Evolutionary conservation across 192 early-diverging fungal genomes (phyloP).

Genomic region (Lobosporangium transversale): DNA sequence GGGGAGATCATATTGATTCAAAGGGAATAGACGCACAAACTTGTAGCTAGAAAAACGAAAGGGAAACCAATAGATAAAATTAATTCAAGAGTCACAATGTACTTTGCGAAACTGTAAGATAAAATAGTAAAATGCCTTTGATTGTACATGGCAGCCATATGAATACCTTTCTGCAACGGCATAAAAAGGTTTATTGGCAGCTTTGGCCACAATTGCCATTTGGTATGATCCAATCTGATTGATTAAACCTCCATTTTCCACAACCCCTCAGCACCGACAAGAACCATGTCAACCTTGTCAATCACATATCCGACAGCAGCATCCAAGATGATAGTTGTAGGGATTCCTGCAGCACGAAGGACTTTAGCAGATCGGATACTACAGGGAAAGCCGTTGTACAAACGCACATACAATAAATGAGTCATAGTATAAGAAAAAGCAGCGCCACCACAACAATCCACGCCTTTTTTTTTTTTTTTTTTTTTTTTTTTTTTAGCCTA

Average conservation of each 20-base stretch:
- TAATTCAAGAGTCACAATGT: too few species aligned
- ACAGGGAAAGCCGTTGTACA: slow-evolving; percentile 2
- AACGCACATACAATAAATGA: slow-evolving; percentile 11
- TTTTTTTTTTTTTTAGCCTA: slow-evolving; percentile 33
- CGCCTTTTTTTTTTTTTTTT: background rate
- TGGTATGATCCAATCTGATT: slow-evolving; percentile 97
- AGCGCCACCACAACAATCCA: slow-evolving; percentile 1
- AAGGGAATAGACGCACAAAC: slow-evolving; percentile 94
- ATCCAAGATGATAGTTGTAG: slow-evolving; percentile 88
- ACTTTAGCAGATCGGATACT: slow-evolving; percentile 72
- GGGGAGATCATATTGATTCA: slow-evolving; percentile 95
- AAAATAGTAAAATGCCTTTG: background rate
- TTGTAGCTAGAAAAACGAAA: slow-evolving; percentile 91
- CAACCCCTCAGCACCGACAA: slow-evolving; percentile 98
- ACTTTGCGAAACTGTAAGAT: too few species aligned
- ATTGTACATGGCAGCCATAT: background rate
- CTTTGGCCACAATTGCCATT: slow-evolving; percentile 93
- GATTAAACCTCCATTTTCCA: slow-evolving; percentile 96
- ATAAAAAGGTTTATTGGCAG: slow-evolving; percentile 94
- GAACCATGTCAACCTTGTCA: slow-evolving; percentile 94
- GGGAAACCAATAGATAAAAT: too few species aligned
- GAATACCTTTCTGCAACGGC: slow-evolving; percentile 89
- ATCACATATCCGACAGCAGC: slow-evolving; percentile 94
- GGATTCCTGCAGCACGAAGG: slow-evolving; percentile 79
- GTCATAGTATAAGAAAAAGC: slow-evolving; percentile 25